These are phyloP conservation scores for Paramecium caudatum DNA, from an alignment of 73 alveolate genomes.

Conservation along the genomic window DNA sequence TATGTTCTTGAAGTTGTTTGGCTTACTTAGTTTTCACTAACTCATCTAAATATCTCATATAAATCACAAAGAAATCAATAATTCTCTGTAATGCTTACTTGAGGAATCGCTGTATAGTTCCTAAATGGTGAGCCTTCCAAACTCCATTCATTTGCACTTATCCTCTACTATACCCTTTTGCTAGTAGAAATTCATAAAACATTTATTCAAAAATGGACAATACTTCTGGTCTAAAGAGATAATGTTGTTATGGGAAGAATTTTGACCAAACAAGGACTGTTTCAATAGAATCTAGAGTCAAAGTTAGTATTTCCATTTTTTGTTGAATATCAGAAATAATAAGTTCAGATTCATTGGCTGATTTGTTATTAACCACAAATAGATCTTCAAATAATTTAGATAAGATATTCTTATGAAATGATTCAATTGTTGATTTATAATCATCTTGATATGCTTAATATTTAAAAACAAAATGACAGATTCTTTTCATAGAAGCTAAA, in stretches of 20 bases:
- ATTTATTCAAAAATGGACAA: background rate
- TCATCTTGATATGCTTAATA: slow-evolving; percentile 33
- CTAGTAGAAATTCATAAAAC: slow-evolving; percentile 28
- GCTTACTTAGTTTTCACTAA: background rate
- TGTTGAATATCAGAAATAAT: slow-evolving; percentile 11
- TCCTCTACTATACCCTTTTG: slow-evolving; percentile 55
- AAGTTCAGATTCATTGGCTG: slow-evolving; percentile 24
- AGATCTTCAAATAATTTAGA: background rate
- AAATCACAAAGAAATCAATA: slow-evolving; percentile 37
- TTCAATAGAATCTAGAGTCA: slow-evolving; percentile 43
- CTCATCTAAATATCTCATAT: background rate
- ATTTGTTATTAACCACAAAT: background rate
- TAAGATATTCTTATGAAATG: background rate
- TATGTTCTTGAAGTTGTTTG: slow-evolving; percentile 10
- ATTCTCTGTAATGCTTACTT: slow-evolving; percentile 12
- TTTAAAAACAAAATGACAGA: background rate
- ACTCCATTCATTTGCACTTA: background rate
- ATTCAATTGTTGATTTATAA: slow-evolving; percentile 16
- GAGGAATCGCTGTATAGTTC: background rate
- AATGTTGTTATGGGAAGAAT: slow-evolving; percentile 1
- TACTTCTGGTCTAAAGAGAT: background rate
- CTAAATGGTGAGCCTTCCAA: slow-evolving; percentile 17
- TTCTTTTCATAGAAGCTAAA: background rate
- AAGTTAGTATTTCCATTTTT: slow-evolving; percentile 33
- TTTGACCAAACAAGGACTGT: slow-evolving; percentile 23